Evolutionary conservation across 2,329 filamentous ascomycete genomes (phyloP).

Genomic region (Paraconiothyrium sp.): DNA sequence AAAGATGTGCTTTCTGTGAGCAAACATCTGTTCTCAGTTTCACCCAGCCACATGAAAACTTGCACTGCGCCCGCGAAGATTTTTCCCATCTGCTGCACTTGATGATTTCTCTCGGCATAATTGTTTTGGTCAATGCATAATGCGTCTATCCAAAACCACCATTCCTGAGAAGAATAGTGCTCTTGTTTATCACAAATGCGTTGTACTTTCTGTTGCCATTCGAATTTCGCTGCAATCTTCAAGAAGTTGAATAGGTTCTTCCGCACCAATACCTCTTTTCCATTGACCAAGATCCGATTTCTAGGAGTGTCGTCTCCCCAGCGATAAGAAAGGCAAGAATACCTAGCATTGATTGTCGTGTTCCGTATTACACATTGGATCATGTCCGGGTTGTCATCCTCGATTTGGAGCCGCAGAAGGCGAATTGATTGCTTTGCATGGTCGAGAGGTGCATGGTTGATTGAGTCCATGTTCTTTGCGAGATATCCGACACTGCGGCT

Average conservation of each 20-base stretch:
- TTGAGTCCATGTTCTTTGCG: no score
- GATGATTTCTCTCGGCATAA: slow-evolving; percentile 12
- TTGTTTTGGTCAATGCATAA: slow-evolving; percentile 23
- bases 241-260: slow-evolving; percentile 18
- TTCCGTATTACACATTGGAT: no score
- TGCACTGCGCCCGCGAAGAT: slow-evolving; percentile 12
- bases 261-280: neutral
- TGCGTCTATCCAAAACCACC: slow-evolving; percentile 22
- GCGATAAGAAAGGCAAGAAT: slow-evolving; percentile 22
- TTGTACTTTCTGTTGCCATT: neutral
- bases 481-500: no score
- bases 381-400: no score
- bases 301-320: slow-evolving; percentile 9
- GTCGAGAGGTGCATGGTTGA: no score
- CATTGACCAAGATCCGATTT: slow-evolving; percentile 9
- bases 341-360: neutral
- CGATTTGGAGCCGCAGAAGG: no score
- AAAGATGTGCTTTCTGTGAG: neutral
- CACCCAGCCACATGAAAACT: slow-evolving; percentile 16
- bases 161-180: neutral
- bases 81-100: slow-evolving; percentile 19
- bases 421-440: no score
- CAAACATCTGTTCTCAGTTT: neutral
- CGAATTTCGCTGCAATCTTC: neutral
- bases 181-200: no score